Evolutionary conservation across 176 grass and related monocot species (phyloP).

Genomic region (Phyllostachys edulis): DNA sequence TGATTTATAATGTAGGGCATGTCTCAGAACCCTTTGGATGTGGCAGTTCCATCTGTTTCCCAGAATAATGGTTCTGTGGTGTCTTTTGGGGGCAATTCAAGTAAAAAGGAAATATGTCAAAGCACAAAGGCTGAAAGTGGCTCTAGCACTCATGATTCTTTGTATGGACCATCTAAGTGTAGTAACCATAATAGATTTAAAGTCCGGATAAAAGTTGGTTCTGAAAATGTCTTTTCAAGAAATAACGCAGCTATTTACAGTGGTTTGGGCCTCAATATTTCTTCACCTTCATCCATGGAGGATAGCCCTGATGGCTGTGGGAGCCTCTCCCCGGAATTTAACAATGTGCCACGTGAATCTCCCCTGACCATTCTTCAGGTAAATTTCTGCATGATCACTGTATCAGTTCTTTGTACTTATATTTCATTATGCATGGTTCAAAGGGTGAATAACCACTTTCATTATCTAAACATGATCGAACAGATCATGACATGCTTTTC

Average conservation of each 20-base stretch:
- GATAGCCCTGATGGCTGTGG: slow-evolving; percentile 67
- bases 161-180: slow-evolving; percentile 44
- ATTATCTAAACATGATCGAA: slow-evolving; percentile 38
- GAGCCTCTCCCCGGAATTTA: slow-evolving; percentile 62
- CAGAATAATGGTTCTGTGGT: slow-evolving; percentile 46
- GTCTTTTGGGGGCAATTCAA: slow-evolving; percentile 45
- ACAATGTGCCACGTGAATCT: slow-evolving; percentile 61
- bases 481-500: slow-evolving; percentile 85
- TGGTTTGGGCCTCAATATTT: slow-evolving; percentile 84
- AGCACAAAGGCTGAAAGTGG: slow-evolving; percentile 39
- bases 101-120: slow-evolving; percentile 46
- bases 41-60: slow-evolving; percentile 47
- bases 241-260: slow-evolving; percentile 93
- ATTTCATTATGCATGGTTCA: slow-evolving; percentile 14
- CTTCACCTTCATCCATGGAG: slow-evolving; percentile 82
- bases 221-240: slow-evolving; percentile 59
- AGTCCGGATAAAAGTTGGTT: slow-evolving; percentile 94
- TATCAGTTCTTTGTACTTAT: slow-evolving; percentile 23
- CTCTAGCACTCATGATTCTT: slow-evolving; percentile 44
- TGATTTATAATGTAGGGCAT: slow-evolving; percentile 53
- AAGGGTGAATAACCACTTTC: slow-evolving; percentile 25
- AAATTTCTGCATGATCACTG: slow-evolving; percentile 27
- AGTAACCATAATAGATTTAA: slow-evolving; percentile 79
- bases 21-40: slow-evolving; percentile 43
- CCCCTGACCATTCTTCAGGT: slow-evolving; percentile 89